phyloP scores from a whole-genome alignment of 768 basidiomycete genomes.

The Boletus coccyginus region DNA sequence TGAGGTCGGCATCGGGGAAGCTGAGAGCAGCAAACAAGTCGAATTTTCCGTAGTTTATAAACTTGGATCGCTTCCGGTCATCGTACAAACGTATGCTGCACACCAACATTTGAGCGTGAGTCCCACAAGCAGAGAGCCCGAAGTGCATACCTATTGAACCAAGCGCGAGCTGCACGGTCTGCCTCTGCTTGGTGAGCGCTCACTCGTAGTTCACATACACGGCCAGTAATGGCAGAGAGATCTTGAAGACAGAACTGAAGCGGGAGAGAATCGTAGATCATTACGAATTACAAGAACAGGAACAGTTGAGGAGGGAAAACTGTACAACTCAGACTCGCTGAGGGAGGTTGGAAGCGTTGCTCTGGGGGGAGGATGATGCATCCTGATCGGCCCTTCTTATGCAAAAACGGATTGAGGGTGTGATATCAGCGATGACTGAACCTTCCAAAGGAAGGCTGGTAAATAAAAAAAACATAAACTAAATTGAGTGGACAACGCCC shows the following conservation, averaged over 20 bases:
- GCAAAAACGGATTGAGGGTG: conserved; percentile 17
- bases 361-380: conserved; percentile 6
- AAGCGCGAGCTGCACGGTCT: conserved; percentile 30
- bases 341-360: conserved; percentile 10
- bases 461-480: conserved; percentile 28
- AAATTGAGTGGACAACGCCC: conserved; percentile 20
- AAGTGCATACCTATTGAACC: conserved; percentile 32
- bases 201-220: conserved; percentile 35
- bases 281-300: conserved; percentile 16
- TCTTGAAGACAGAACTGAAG: conserved; percentile 36
- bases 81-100: conserved; percentile 34
- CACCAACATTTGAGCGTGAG: not conserved
- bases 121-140: not conserved
- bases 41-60: conserved; percentile 38
- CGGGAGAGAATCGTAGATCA: conserved; percentile 33
- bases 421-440: conserved; percentile 16
- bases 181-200: conserved; percentile 34
- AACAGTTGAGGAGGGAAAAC: conserved; percentile 12
- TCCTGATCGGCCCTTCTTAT: conserved; percentile 28
- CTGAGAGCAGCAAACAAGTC: conserved; percentile 38
- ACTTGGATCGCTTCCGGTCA: conserved; percentile 33
- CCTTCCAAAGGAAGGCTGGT: conserved; percentile 20
- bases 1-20: conserved; percentile 36
- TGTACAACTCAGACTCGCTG: conserved; percentile 29
- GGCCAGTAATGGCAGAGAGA: conserved; percentile 35